Percentiles rank a stretch among this genome's conserved stretches.
These are phyloP conservation scores for Penicillium verhagenii DNA, from an alignment of 495 filamentous ascomycete genomes.

Conservation along the genomic window DNA sequence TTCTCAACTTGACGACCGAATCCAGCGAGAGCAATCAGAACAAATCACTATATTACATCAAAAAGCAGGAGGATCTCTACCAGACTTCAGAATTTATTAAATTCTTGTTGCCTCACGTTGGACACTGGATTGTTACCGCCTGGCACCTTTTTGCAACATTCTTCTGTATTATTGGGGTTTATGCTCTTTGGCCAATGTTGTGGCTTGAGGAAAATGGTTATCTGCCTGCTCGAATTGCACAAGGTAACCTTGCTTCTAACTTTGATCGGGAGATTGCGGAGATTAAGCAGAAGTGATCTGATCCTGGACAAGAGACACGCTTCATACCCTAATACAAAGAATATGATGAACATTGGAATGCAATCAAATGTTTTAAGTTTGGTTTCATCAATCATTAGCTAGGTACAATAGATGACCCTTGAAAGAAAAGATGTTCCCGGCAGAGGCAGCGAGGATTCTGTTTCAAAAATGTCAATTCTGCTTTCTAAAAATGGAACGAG, in stretches of 20 bases:
- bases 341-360: too few relatives aligned
- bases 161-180: conserved; percentile 59
- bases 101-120: conserved; percentile 52
- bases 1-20: conserved; percentile 57
- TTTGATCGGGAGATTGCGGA: conserved; percentile 26
- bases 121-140: conserved; percentile 45
- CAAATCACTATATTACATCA: conserved; percentile 61
- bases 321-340: too few relatives aligned
- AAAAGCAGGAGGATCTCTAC: conserved; percentile 77
- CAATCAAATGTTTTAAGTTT: too few relatives aligned
- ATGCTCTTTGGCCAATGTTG: conserved; percentile 51
- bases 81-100: conserved; percentile 76
- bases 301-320: too few relatives aligned
- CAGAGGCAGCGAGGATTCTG: too few relatives aligned
- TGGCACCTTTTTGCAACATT: conserved; percentile 63
- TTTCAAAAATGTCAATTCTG: too few relatives aligned
- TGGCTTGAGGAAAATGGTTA: conserved; percentile 45
- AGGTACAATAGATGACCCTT: too few relatives aligned
- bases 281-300: conserved; percentile 23
- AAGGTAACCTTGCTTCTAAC: conserved; percentile 29
- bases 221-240: conserved; percentile 20
- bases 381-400: too few relatives aligned
- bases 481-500: too few relatives aligned
- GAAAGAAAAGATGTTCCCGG: too few relatives aligned
- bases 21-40: conserved; percentile 16